A percentile compares a stretch with the other conserved stretches of the same genome.
phyloP scores from a whole-genome alignment of 306 rosid species.

The Acacia melanoxylon region DNA sequence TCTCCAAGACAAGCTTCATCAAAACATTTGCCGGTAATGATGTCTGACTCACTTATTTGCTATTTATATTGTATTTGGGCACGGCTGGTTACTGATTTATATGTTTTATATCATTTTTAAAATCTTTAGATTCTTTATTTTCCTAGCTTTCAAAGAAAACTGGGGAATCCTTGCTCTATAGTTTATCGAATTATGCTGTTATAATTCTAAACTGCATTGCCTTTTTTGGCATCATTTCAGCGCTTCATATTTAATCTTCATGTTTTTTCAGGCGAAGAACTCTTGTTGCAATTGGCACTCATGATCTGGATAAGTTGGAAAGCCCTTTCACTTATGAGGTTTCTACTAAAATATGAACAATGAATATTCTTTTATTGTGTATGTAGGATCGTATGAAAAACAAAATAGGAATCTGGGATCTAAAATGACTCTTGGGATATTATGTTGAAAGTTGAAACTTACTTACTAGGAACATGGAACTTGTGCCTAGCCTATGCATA shows the following conservation, averaged over 20 bases:
- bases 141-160: not conserved
- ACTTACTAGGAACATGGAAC: not conserved
- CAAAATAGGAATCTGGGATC: slow-evolving; percentile 19
- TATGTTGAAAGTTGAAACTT: slow-evolving; percentile 9
- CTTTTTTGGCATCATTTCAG: not conserved
- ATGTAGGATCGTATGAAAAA: not conserved
- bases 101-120: not conserved
- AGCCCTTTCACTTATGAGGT: slow-evolving; percentile 94
- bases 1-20: slow-evolving; percentile 12
- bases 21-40: not conserved
- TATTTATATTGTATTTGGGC: not conserved
- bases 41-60: not conserved
- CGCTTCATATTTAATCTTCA: not conserved
- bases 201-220: not conserved
- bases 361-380: slow-evolving; percentile 10
- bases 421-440: slow-evolving; percentile 1
- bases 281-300: slow-evolving; percentile 96
- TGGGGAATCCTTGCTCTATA: not conserved
- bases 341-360: slow-evolving; percentile 24
- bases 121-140: not conserved
- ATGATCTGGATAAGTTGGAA: slow-evolving; percentile 82
- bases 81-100: not conserved
- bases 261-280: slow-evolving; percentile 47
- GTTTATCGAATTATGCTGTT: not conserved
- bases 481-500: not conserved